Percentiles rank a stretch among this genome's conserved stretches.
Evolutionary conservation across 148 eudicot genomes (phyloP).

Genomic region (Persicaria maculosa): DNA sequence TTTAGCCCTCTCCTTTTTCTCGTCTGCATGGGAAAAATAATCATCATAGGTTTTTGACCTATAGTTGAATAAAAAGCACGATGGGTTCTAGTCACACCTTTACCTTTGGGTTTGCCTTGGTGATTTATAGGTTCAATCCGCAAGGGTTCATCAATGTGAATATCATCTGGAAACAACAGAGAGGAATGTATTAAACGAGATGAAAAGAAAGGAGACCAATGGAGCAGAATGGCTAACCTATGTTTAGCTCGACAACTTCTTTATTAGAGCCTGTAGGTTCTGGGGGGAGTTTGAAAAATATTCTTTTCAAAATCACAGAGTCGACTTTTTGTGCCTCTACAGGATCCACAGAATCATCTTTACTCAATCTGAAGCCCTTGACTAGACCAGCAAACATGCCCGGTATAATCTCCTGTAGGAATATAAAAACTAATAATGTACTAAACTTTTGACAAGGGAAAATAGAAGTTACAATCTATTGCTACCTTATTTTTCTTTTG

Average conservation of each 20-base stretch:
- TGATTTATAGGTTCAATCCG: constrained; percentile 33
- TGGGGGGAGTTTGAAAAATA: constrained; percentile 34
- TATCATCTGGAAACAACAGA: constrained; percentile 57
- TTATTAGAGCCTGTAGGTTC: constrained; percentile 21
- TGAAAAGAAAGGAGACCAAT: constrained; percentile 1
- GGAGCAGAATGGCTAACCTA: constrained; percentile 39
- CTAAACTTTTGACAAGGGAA: constrained; percentile 11
- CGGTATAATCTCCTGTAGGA: constrained; percentile 31
- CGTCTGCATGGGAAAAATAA: constrained; percentile 31
- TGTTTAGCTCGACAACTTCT: constrained; percentile 42
- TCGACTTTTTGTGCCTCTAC: constrained; percentile 26
- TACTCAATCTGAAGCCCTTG: constrained; percentile 54
- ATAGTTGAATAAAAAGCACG: not conserved
- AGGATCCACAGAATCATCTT: constrained; percentile 29
- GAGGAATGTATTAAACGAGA: constrained; percentile 3
- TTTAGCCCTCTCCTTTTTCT: constrained; percentile 54
- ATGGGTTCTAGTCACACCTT: constrained; percentile 32
- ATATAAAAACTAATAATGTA: not conserved
- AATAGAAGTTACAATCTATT: not conserved
- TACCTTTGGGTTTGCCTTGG: constrained; percentile 27
- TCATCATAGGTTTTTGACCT: constrained; percentile 2
- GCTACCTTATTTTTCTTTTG: constrained; percentile 54
- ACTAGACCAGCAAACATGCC: constrained; percentile 59
- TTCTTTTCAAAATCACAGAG: constrained; percentile 38
- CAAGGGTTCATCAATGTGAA: constrained; percentile 66